These are phyloP conservation scores for Arctium lappa DNA, from an alignment of 129 eudicot genomes.

Conservation along the genomic window DNA sequence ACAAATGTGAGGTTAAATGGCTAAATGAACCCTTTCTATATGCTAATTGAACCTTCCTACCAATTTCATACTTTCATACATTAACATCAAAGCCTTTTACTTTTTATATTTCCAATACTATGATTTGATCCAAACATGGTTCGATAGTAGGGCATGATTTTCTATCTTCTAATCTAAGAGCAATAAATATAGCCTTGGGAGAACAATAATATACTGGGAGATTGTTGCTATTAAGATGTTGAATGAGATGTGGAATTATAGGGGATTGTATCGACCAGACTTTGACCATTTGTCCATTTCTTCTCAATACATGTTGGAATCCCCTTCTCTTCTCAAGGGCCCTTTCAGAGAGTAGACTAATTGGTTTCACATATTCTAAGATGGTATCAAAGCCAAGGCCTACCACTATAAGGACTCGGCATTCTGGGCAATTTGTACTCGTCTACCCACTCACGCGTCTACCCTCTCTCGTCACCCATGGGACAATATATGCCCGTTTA, in stretches of 20 bases:
- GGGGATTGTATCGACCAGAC: too few species aligned
- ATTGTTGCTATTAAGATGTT: conserved; percentile 11
- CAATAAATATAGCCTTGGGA: background rate
- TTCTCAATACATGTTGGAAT: background rate
- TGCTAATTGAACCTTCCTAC: background rate
- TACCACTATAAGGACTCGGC: too few species aligned
- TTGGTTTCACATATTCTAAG: too few species aligned
- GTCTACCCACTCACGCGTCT: too few species aligned
- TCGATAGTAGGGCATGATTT: background rate
- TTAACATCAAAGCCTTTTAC: background rate
- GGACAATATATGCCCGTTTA: too few species aligned
- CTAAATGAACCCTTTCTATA: background rate
- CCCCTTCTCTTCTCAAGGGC: background rate
- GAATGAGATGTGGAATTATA: background rate
- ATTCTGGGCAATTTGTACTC: too few species aligned
- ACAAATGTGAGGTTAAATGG: background rate
- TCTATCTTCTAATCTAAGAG: background rate
- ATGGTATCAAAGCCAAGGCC: too few species aligned
- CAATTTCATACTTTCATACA: background rate
- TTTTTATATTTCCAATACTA: background rate
- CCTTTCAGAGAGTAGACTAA: too few species aligned
- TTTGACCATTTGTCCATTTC: too few species aligned
- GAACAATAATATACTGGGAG: background rate
- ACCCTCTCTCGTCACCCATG: too few species aligned
- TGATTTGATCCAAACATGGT: background rate